Base-by-base conservation (phyloP, 805 yeast species). In the Saturnispora bothae region DNA sequence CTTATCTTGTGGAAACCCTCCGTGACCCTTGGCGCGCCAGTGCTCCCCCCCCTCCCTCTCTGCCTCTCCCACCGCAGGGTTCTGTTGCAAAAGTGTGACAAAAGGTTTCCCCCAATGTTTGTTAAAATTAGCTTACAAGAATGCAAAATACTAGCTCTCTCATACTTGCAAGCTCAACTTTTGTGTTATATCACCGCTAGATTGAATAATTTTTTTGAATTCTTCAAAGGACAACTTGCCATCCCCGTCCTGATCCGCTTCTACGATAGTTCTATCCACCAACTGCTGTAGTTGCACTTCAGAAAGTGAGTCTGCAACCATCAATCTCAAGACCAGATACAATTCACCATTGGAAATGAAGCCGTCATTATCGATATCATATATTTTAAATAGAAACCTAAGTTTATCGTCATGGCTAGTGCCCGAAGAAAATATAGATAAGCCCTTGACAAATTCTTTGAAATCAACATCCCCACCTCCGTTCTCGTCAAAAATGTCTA, bases 301-400 rank as follows among this genome's bases (percentile, higher is more conserved):
- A 44, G 76, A 80, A 41, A 94, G 62, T 52, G 92, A 86, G 48
- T 76, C 79, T 1, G 97, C 98, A 20, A 94, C 98, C 98, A 92
- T 92, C 74, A 84, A 83, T 60, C 92, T 83, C 63, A 92, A 66
- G 29, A 92, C 97, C 29, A 89, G 68, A 52, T 80, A 92, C 40
- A 92, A 60, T 60, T 92, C 99, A 18, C 98, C 99, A 54, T 89
- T 89, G 3, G 96, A 88, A 27, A 92, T 84, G 55, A 54, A 86
- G 0, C 98, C 98, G 56, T 92, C 99, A 40, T 85, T 70, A 59
- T 92, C 99, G 45, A 92, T 85, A 55, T 92, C 99, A 54, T 92
- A 92, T 15, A 92, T 85, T 52, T 78, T 83, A 62, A 92, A 92
- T 9, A 96, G 92, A 64, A 94, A 92, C 53, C 67, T 68, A 42